Base-by-base conservation (phyloP, 225 moss, liverwort and hornwort genomes). In the Climacium dendroides region DNA sequence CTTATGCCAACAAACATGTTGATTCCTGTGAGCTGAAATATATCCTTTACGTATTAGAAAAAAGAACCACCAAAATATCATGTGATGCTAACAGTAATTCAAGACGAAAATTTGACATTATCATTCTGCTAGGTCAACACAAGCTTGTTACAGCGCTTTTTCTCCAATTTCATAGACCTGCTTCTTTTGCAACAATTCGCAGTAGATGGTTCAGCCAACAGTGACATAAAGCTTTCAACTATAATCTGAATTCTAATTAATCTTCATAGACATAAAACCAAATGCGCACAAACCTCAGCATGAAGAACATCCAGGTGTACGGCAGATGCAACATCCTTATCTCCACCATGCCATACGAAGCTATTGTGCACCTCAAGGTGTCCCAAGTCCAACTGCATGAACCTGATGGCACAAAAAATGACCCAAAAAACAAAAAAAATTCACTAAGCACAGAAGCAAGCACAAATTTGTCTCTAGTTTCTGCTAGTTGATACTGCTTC, bases 1-100 rank as follows among this genome's bases (percentile, higher is more conserved):
- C 93, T 91, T 81, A 97, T 98, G 73, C 98, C 98, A 67, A 98
- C 98, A 47, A 98, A 96, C 98, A 98, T 97, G 88, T 98, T 97
- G 85, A 98, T 95, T 90, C 97, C 97, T 89, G 96, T 94, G 72
- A 98, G 94, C 98, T 98, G 94, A 59, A 90, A 69, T 66, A 92
- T 13, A 91, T 45, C 82, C 23, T 48, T 71, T 13, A 80, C 45
- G 43, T 54, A 29, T 92, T 89, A 92, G 85, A 81, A 78, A 70
- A 85, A 37, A 65, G 48, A 73, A 55, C 54, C 41, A 82, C 76
- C 78, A 85, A 57, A 81, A 61, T 28, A 50, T 76, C 70, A 85
- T 78, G 58, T 65, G 78, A 82, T 82, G 78, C 26, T 65, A 74
- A 82, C 70, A 65, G n/a, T 59, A 83, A 71, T 60, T 85, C 39